Evolutionary conservation across 2,329 filamentous ascomycete genomes (phyloP).

Genomic region (Fusarium tricinctum): DNA sequence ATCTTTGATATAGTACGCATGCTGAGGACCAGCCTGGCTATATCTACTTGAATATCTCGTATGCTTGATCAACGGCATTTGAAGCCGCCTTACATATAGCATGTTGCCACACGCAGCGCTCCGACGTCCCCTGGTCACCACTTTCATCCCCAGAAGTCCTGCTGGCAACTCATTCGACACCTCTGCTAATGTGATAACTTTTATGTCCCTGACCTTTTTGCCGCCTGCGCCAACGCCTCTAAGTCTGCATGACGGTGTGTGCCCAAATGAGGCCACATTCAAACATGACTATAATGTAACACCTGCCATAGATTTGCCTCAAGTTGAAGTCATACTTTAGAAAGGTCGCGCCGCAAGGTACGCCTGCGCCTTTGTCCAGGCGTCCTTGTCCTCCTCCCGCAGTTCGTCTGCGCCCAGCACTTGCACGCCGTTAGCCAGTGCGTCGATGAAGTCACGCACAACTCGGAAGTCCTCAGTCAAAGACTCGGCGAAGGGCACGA

Average conservation of each 20-base stretch:
- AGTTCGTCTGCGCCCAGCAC: constrained; percentile 65
- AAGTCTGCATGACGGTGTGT: constrained; percentile 44
- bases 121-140: background rate
- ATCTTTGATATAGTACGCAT: constrained; percentile 31
- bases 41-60: constrained; percentile 18
- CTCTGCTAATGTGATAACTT: constrained; percentile 46
- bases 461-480: constrained; percentile 72
- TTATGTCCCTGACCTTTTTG: constrained; percentile 43
- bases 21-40: constrained; percentile 23
- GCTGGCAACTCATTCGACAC: constrained; percentile 36
- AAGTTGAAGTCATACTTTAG: constrained; percentile 44
- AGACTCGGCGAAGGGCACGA: constrained; percentile 70
- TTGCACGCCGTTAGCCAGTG: constrained; percentile 70
- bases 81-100: constrained; percentile 17
- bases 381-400: constrained; percentile 60
- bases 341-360: constrained; percentile 65
- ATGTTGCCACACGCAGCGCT: constrained; percentile 7
- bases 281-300: constrained; percentile 41
- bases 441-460: constrained; percentile 70
- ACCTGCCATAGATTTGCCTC: constrained; percentile 38
- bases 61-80: constrained; percentile 17
- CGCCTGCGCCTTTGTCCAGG: constrained; percentile 68
- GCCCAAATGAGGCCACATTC: constrained; percentile 42
- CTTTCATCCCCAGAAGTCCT: constrained; percentile 43
- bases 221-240: constrained; percentile 48